A percentile compares a stretch with the other conserved stretches of the same genome.
Conservation (phyloP, 1,284 basidiomycete genomes). For the Leccinum laetum region DNA sequence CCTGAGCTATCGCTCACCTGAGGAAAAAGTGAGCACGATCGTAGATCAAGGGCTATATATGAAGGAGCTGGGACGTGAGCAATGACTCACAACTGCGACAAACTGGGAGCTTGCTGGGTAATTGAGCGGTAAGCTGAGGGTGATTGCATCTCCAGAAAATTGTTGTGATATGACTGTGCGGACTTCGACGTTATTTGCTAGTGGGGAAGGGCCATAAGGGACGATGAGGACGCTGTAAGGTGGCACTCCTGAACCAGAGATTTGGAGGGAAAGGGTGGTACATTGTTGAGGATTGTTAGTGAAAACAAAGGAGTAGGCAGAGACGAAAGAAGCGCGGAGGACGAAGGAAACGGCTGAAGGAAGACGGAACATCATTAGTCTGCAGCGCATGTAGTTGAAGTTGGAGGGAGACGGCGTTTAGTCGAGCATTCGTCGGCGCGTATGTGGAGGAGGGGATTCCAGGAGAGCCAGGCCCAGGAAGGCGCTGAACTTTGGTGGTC, state of each 20-base stretch:
- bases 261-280: constrained; percentile 52
- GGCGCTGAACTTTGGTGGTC: not conserved
- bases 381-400: not conserved
- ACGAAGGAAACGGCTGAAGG: constrained; percentile 8
- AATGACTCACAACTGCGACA: constrained; percentile 66
- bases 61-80: not conserved
- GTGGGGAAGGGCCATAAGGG: constrained; percentile 47
- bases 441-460: not conserved
- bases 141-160: constrained; percentile 2
- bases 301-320: constrained; percentile 56
- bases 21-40: constrained; percentile 10
- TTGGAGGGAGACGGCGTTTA: not conserved
- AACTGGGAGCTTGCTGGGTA: constrained; percentile 71
- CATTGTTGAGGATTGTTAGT: constrained; percentile 61
- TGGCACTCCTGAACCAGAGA: constrained; percentile 52
- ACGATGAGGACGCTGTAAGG: constrained; percentile 39
- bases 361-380: not conserved
- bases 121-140: constrained; percentile 56
- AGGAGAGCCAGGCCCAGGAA: not conserved
- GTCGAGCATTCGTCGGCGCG: not conserved
- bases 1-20: constrained; percentile 30
- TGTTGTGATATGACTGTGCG: not conserved
- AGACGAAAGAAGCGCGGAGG: constrained; percentile 8
- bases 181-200: not conserved
- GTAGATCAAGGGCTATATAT: not conserved